Percentiles rank a stretch among this genome's conserved stretches.
phyloP scores from a whole-genome alignment of 305 asterid species.

The Caryopteris hybrid region DNA sequence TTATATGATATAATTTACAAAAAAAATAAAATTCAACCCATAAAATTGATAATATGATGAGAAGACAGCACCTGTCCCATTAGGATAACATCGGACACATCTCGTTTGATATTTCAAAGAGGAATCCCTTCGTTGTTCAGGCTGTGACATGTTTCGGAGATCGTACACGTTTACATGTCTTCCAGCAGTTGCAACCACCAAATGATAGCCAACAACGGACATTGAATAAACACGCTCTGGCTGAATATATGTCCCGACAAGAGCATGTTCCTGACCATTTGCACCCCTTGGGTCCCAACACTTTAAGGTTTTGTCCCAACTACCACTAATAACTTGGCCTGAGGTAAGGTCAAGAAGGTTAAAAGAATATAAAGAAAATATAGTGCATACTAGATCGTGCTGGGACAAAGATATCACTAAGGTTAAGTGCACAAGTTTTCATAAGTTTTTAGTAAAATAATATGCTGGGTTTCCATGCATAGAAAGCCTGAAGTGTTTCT shows the following conservation, averaged over 20 bases:
- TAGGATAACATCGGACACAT: constrained; percentile 90
- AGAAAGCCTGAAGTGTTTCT: no score
- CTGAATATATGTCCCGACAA: constrained; percentile 82
- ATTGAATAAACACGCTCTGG: constrained; percentile 95
- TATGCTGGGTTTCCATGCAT: no score
- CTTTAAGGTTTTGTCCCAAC: constrained; percentile 95
- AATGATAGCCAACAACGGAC: constrained; percentile 78
- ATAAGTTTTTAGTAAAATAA: no score
- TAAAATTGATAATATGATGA: background rate
- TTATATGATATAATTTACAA: no score
- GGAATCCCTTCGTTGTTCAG: constrained; percentile 91
- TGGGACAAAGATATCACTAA: no score
- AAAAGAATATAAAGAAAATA: no score
- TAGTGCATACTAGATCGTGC: background rate
- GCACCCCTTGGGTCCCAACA: constrained; percentile 99
- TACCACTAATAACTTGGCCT: constrained; percentile 98
- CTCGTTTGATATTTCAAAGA: constrained; percentile 93
- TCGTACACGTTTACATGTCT: constrained; percentile 94
- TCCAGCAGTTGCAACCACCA: constrained; percentile 98
- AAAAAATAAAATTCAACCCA: no score
- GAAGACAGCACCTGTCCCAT: constrained; percentile 77
- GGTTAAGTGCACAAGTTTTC: no score
- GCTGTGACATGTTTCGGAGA: constrained; percentile 91
- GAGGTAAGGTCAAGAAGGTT: constrained; percentile 10
- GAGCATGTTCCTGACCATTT: constrained; percentile 84